A percentile compares a stretch with the other conserved stretches of the same genome.
phyloP scores from a whole-genome alignment of 2,329 filamentous ascomycete species.

The Epichloe sibirici region DNA sequence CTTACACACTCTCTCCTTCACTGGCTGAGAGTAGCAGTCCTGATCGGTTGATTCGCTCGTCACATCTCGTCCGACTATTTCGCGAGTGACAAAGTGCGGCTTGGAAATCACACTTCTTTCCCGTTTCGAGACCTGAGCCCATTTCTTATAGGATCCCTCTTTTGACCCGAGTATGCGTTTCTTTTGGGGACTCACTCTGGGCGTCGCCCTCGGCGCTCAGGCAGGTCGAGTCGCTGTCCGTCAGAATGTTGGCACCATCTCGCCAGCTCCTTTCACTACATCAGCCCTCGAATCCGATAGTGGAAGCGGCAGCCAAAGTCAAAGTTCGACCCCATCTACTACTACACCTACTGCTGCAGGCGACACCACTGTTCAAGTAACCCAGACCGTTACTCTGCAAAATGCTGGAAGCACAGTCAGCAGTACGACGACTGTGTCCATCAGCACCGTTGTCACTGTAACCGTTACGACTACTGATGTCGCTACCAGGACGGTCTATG shows the following conservation, averaged over 20 bases:
- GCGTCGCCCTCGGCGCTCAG: slow-evolving; percentile 11
- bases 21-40: background rate
- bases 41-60: background rate
- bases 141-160: background rate
- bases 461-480: slow-evolving; percentile 23
- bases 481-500: slow-evolving; percentile 23
- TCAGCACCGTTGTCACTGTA: slow-evolving; percentile 19
- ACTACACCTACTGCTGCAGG: background rate
- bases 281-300: background rate
- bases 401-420: slow-evolving; percentile 16
- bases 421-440: slow-evolving; percentile 16
- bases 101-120: too few species aligned
- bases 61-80: too few species aligned
- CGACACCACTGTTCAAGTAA: slow-evolving; percentile 19
- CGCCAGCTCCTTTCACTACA: background rate
- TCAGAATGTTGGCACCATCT: background rate
- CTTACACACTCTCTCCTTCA: background rate
- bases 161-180: slow-evolving; percentile 11
- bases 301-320: background rate
- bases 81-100: too few species aligned
- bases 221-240: slow-evolving; percentile 4
- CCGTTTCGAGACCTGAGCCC: background rate
- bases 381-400: slow-evolving; percentile 19
- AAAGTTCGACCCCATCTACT: slow-evolving; percentile 8
- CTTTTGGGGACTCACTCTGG: slow-evolving; percentile 12